A percentile compares a stretch with the other conserved stretches of the same genome.
phyloP scores from a whole-genome alignment of 108 stramenopile species.

The Skeletonema tropicum region DNA sequence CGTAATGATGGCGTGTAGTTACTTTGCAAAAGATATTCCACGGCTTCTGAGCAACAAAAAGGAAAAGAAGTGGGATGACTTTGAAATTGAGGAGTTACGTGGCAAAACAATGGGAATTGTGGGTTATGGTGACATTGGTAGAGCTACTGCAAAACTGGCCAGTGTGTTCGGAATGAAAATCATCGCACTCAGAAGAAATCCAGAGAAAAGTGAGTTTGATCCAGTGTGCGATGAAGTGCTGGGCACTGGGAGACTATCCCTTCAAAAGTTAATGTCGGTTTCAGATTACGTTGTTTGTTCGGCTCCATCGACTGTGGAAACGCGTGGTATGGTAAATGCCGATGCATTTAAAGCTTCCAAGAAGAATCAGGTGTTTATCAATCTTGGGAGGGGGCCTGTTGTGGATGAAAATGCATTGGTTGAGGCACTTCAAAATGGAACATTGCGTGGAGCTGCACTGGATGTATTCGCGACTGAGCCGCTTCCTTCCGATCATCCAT shows the following conservation, averaged over 20 bases:
- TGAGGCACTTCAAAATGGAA: constrained; percentile 32
- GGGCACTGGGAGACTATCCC: constrained; percentile 33
- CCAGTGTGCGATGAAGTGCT: constrained; percentile 57
- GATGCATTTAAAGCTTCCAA: constrained; percentile 51
- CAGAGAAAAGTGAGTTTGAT: constrained; percentile 55
- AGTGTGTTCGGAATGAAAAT: constrained; percentile 78
- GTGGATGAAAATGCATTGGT: constrained; percentile 63
- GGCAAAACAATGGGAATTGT: constrained; percentile 83
- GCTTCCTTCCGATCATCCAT: constrained; percentile 40
- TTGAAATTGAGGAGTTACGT: constrained; percentile 65
- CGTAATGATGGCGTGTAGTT: constrained; percentile 69
- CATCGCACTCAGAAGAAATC: constrained; percentile 74
- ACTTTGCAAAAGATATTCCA: constrained; percentile 90
- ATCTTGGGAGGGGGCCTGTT: constrained; percentile 62
- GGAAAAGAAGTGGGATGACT: constrained; percentile 59
- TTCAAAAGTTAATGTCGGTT: constrained; percentile 50
- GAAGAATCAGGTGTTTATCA: constrained; percentile 56
- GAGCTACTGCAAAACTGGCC: constrained; percentile 48
- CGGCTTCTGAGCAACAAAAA: constrained; percentile 56
- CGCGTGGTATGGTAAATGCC: constrained; percentile 50
- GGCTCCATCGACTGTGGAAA: constrained; percentile 55
- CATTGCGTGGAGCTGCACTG: constrained; percentile 54
- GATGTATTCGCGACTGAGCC: constrained; percentile 72
- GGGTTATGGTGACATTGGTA: constrained; percentile 87
- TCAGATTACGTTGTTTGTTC: constrained; percentile 59